These are phyloP conservation scores for Nepenthes mirabilis DNA, from an alignment of 148 eudicot species.

Conservation along the genomic window DNA sequence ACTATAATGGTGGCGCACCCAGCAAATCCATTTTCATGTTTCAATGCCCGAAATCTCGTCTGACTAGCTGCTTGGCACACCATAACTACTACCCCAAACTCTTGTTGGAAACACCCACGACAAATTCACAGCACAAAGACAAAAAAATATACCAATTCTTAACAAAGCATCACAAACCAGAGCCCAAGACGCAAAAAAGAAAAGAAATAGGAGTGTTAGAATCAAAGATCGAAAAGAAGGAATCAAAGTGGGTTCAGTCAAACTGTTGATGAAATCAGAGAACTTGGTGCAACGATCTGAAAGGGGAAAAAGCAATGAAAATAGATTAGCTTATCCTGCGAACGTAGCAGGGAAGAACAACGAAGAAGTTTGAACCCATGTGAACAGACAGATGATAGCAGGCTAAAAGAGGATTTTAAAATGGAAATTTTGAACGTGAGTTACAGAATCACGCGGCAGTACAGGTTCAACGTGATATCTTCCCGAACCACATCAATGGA, in stretches of 20 bases:
- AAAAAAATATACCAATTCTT: background rate
- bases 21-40: slow-evolving; percentile 81
- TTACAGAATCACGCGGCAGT: slow-evolving; percentile 80
- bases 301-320: background rate
- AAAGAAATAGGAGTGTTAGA: background rate
- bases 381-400: slow-evolving; percentile 2
- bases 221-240: background rate
- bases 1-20: slow-evolving; percentile 78
- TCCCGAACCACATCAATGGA: slow-evolving; percentile 69
- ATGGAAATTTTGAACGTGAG: background rate
- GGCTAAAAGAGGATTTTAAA: background rate
- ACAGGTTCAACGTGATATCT: slow-evolving; percentile 57
- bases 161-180: background rate
- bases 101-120: slow-evolving; percentile 1
- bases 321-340: slow-evolving; percentile 65
- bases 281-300: background rate
- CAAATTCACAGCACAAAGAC: slow-evolving; percentile 7
- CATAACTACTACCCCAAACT: slow-evolving; percentile 62
- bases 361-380: slow-evolving; percentile 76
- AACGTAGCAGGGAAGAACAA: slow-evolving; percentile 62
- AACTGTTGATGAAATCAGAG: slow-evolving; percentile 3
- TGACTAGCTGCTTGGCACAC: slow-evolving; percentile 93
- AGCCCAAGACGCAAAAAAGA: background rate
- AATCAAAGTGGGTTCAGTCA: slow-evolving; percentile 1
- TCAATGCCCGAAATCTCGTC: slow-evolving; percentile 87